Percentiles rank a stretch among this genome's conserved stretches.
These are phyloP conservation scores for Dissophora ornata DNA, from an alignment of 192 early-diverging fungal species.

Conservation along the genomic window DNA sequence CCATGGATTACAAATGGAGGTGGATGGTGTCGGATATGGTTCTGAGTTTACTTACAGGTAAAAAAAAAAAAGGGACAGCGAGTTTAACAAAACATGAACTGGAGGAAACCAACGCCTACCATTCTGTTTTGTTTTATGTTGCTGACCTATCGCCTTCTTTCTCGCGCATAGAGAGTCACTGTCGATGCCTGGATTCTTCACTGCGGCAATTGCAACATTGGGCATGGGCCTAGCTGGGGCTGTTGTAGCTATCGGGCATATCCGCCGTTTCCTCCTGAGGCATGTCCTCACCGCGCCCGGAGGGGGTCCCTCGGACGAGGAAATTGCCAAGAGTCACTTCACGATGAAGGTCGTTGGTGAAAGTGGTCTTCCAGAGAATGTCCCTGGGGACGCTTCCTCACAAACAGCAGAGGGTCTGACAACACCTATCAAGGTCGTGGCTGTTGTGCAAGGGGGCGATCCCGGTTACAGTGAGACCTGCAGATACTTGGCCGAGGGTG, in stretches of 20 bases:
- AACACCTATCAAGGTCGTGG: constrained; percentile 10
- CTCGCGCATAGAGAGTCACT: constrained; percentile 65
- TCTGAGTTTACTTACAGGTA: constrained; percentile 32
- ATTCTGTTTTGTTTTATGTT: too few relatives aligned
- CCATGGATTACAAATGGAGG: constrained; percentile 61
- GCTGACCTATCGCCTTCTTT: too few relatives aligned
- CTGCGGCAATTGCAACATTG: constrained; percentile 55
- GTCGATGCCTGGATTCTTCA: constrained; percentile 55
- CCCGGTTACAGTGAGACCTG: constrained; percentile 88
- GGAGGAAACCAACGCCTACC: too few relatives aligned
- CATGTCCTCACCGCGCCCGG: constrained; percentile 72
- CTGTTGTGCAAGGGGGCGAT: constrained; percentile 63
- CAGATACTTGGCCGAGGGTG: constrained; percentile 82
- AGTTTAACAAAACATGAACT: too few relatives aligned
- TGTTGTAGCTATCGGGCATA: constrained; percentile 27
- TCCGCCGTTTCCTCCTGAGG: constrained; percentile 45
- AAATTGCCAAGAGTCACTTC: constrained; percentile 63
- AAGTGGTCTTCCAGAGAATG: constrained; percentile 56
- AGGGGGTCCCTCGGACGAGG: constrained; percentile 73
- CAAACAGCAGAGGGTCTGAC: background rate
- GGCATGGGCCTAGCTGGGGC: constrained; percentile 50
- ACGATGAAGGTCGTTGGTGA: constrained; percentile 62
- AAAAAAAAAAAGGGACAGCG: too few relatives aligned
- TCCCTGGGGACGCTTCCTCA: constrained; percentile 34
- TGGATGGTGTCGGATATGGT: constrained; percentile 55